Evolutionary conservation across 2,329 filamentous ascomycete species (phyloP).

Genomic region (Colletotrichum brevisporum): DNA sequence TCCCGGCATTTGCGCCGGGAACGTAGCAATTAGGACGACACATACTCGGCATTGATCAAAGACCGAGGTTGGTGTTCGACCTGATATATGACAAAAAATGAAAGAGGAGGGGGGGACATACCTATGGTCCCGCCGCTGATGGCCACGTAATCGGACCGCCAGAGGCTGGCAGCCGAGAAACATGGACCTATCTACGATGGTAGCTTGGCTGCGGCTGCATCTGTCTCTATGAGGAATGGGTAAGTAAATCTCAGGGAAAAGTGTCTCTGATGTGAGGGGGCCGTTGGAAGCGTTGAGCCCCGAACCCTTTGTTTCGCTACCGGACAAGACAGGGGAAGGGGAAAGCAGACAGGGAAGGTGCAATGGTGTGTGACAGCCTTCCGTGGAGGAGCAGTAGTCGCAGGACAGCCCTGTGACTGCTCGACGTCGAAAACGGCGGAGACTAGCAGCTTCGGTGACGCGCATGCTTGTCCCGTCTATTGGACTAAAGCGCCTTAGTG

Average conservation of each 20-base stretch:
- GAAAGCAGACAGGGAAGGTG: no score
- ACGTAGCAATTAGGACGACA: not conserved
- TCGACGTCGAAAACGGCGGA: not conserved
- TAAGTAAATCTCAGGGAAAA: no score
- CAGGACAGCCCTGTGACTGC: not conserved
- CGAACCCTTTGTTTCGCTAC: no score
- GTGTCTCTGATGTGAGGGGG: no score
- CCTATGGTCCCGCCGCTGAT: not conserved
- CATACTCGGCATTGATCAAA: constrained; percentile 5
- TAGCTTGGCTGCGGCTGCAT: not conserved
- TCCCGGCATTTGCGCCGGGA: not conserved
- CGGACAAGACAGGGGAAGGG: no score
- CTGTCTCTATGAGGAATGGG: not conserved
- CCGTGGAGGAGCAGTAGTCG: no score
- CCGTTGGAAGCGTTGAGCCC: no score
- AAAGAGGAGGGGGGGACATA: not conserved
- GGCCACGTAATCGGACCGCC: constrained; percentile 25
- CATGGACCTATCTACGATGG: no score
- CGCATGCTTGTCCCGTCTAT: not conserved
- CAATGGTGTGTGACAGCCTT: no score
- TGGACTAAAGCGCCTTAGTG: not conserved
- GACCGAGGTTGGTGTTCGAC: constrained; percentile 2
- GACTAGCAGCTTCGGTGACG: not conserved
- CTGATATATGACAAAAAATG: constrained; percentile 11
- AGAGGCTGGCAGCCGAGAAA: not conserved